A percentile compares a stretch with the other conserved stretches of the same genome.
phyloP scores from a whole-genome alignment of 352 stramenopile species.

The Plasmopara muralis region DNA sequence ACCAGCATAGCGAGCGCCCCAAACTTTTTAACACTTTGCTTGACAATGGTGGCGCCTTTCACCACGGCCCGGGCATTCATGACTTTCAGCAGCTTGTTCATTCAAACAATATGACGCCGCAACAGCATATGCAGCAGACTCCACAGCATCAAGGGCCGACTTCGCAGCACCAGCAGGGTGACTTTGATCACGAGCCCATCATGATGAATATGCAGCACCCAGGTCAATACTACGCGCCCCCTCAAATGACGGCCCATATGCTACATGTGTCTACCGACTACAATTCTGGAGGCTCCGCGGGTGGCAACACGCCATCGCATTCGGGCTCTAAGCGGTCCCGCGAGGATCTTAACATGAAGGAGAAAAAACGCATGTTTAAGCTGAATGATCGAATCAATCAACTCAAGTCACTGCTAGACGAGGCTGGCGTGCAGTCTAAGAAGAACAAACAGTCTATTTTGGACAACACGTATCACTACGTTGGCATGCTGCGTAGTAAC shows the following conservation, averaged over 20 bases:
- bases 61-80: conserved; percentile 31
- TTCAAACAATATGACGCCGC: conserved; percentile 30
- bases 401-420: conserved; percentile 51
- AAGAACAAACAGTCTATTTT: conserved; percentile 75
- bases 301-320: conserved; percentile 27
- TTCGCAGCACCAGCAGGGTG: conserved; percentile 36
- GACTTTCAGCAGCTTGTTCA: conserved; percentile 38
- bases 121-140: conserved; percentile 41
- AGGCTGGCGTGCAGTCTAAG: conserved; percentile 56
- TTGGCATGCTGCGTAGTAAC: conserved; percentile 57
- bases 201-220: conserved; percentile 59
- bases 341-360: conserved; percentile 77
- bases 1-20: conserved; percentile 52
- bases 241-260: conserved; percentile 50
- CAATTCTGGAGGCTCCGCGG: conserved; percentile 30
- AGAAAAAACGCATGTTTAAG: conserved; percentile 87
- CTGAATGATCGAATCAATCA: conserved; percentile 79
- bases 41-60: conserved; percentile 20
- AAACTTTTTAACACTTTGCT: conserved; percentile 43
- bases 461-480: conserved; percentile 59
- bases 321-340: conserved; percentile 48
- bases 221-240: conserved; percentile 50
- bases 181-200: conserved; percentile 67
- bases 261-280: conserved; percentile 66
- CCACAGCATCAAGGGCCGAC: conserved; percentile 33